Evolutionary conservation across 768 basidiomycete genomes (phyloP), one percentile per base, ranked within the genome.

Genomic region (Mycena haematopus): DNA sequence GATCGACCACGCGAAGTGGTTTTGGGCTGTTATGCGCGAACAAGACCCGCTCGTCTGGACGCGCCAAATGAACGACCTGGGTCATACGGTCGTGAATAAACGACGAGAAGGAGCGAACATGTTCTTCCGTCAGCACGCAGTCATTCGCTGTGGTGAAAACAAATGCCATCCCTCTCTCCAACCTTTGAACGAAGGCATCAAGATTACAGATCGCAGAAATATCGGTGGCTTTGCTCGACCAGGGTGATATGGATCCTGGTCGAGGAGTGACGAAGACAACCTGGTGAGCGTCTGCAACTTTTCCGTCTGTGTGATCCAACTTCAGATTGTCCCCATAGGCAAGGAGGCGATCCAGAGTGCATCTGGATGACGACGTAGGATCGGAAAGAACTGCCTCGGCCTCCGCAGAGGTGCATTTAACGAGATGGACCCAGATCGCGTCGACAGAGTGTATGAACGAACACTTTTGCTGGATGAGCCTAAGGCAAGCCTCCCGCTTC

Each of bases 211-310:
- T 86, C 10, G 78, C 78, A 22, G 96, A 85, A 58, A 99, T 99
- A 73, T 99, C 96, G 0, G 96, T 98, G 2, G 97, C 96, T 77
- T 99, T 99, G 76, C 93, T 96, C 6, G 96, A 98, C 97, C 97
- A 99, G 2, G 97, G 96, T 5, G 96, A 98, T 70, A 99, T 90
- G 4, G 96, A 95, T 4, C 96, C 96, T 9, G 87, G 82, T 60
- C 96, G 80, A 13, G 96, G 96, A 7, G 91, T 78, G 42, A 97
- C 87, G 72, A 87, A 96, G 44, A 87, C 76, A 13, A 88, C 77
- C 52, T 85, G 84, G 27, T 65, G 66, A 11, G 72, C 71, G 19
- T 71, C 70, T 53, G 79, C 69, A n/a, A 78, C 71, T 27, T 74
- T 70, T 22, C 72, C 65, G 13, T 72, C 65, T 0, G 88, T 88